A percentile compares a stretch with the other conserved stretches of the same genome.
phyloP scores from a whole-genome alignment of 148 eudicot species.

The Oxyria digyna region DNA sequence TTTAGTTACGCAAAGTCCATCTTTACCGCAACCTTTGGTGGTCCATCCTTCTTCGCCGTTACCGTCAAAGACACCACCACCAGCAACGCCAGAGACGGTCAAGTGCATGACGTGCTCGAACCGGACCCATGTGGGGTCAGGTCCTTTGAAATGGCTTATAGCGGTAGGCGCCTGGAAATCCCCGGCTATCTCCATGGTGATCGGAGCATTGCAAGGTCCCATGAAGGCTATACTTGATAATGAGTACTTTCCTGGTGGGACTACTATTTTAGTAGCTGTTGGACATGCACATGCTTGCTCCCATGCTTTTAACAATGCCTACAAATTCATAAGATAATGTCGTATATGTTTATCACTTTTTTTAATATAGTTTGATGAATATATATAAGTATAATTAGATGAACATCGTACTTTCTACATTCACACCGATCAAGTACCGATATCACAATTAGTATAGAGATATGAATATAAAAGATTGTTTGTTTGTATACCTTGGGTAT shows the following conservation, averaged over 20 bases:
- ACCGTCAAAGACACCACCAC: slow-evolving; percentile 1
- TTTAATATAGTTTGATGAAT: too few species aligned
- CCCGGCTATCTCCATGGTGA: slow-evolving; percentile 41
- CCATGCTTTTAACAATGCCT: slow-evolving; percentile 47
- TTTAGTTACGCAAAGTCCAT: neutral
- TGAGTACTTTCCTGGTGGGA: slow-evolving; percentile 37
- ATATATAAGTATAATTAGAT: too few species aligned
- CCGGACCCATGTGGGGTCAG: slow-evolving; percentile 18
- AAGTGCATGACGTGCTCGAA: slow-evolving; percentile 18
- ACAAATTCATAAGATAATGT: too few species aligned
- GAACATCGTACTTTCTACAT: too few species aligned
- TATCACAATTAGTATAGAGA: too few species aligned
- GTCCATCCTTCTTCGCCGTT: slow-evolving; percentile 7
- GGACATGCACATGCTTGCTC: slow-evolving; percentile 29
- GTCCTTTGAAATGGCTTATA: slow-evolving; percentile 5
- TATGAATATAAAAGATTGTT: too few species aligned
- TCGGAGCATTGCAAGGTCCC: slow-evolving; percentile 42
- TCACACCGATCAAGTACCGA: too few species aligned
- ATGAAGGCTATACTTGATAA: slow-evolving; percentile 21
- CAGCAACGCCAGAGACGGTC: slow-evolving; percentile 12
- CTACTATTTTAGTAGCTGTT: slow-evolving; percentile 24
- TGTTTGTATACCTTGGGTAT: too few species aligned
- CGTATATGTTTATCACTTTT: too few species aligned
- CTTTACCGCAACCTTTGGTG: neutral
- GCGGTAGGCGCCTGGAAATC: slow-evolving; percentile 15